Conservation (phyloP, 306 rosid genomes). For the Prinsepia uniflora region DNA sequence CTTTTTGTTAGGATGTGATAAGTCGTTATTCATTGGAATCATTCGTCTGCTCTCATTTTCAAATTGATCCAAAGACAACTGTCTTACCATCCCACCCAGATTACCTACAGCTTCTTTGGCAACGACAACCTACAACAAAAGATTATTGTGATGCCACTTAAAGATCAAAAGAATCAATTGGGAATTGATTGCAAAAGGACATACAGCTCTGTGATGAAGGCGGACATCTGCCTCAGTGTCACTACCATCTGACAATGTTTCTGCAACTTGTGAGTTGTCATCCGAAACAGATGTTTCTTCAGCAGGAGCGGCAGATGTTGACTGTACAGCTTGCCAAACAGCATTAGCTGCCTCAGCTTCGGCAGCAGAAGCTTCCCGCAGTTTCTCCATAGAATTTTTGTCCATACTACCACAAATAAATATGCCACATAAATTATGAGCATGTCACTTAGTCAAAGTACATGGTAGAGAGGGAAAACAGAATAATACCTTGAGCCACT, state of each 20-base stretch:
- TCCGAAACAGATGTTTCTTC: constrained; percentile 83
- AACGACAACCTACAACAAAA: constrained; percentile 82
- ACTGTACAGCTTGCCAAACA: constrained; percentile 89
- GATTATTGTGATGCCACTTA: constrained; percentile 32
- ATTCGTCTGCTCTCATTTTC: constrained; percentile 99
- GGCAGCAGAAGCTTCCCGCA: constrained; percentile 98
- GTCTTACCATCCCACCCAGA: constrained; percentile 98
- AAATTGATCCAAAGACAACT: constrained; percentile 93
- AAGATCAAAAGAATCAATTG: constrained; percentile 7
- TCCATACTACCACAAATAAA: constrained; percentile 58
- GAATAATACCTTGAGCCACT: constrained; percentile 58
- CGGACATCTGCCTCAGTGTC: constrained; percentile 93
- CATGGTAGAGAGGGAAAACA: constrained; percentile 20
- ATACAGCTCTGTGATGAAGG: constrained; percentile 98
- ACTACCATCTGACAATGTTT: constrained; percentile 87
- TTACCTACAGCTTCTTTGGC: constrained; percentile 96
- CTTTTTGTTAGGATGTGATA: constrained; percentile 66
- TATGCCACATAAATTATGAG: constrained; percentile 15
- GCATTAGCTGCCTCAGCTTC: constrained; percentile 98
- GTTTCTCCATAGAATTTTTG: constrained; percentile 83
- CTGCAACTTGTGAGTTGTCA: constrained; percentile 79
- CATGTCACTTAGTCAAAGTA: constrained; percentile 16
- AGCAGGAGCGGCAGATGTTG: constrained; percentile 49
- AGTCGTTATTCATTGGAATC: constrained; percentile 82
- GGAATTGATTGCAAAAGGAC: constrained; percentile 32